These are phyloP conservation scores for Daldinia sp. DNA, from an alignment of 2,329 filamentous ascomycete species.

Conservation along the genomic window DNA sequence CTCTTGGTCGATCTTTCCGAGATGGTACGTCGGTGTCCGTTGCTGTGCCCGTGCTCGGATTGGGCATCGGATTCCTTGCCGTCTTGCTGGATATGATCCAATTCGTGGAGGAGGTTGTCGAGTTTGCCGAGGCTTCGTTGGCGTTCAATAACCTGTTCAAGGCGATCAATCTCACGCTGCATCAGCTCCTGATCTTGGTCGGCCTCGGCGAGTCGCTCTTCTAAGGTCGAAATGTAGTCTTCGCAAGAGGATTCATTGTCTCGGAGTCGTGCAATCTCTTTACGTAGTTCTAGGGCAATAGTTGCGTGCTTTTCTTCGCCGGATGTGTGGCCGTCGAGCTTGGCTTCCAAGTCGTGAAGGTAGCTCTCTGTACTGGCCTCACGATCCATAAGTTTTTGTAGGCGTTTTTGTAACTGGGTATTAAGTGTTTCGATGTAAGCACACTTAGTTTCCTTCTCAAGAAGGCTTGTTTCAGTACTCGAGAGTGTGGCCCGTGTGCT, in stretches of 20 bases:
- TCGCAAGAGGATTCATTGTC: slow-evolving; percentile 92
- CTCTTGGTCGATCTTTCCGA: slow-evolving; percentile 64
- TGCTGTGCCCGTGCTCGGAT: slow-evolving; percentile 50
- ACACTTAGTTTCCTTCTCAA: slow-evolving; percentile 94
- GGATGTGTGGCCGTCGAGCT: slow-evolving; percentile 87
- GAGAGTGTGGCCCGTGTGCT: slow-evolving; percentile 86
- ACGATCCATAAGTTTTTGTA: slow-evolving; percentile 93
- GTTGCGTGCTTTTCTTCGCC: slow-evolving; percentile 93
- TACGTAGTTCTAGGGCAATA: slow-evolving; percentile 85
- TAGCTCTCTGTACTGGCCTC: slow-evolving; percentile 93
- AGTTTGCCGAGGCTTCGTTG: slow-evolving; percentile 95
- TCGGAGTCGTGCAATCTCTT: slow-evolving; percentile 85
- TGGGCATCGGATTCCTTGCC: slow-evolving; percentile 53
- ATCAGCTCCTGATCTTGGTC: slow-evolving; percentile 96
- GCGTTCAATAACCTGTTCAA: slow-evolving; percentile 94
- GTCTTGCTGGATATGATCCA: slow-evolving; percentile 78
- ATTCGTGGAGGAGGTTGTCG: slow-evolving; percentile 88
- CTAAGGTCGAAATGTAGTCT: slow-evolving; percentile 96
- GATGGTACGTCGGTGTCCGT: slow-evolving; percentile 54
- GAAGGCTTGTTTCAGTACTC: slow-evolving; percentile 81
- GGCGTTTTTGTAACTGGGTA: slow-evolving; percentile 82
- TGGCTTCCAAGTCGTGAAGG: slow-evolving; percentile 87
- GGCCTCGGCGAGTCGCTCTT: slow-evolving; percentile 92
- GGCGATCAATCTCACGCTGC: slow-evolving; percentile 92
- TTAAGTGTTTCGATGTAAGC: slow-evolving; percentile 94